Evolutionary conservation across 768 basidiomycete genomes (phyloP).

Genomic region (Lactarius deliciosus): DNA sequence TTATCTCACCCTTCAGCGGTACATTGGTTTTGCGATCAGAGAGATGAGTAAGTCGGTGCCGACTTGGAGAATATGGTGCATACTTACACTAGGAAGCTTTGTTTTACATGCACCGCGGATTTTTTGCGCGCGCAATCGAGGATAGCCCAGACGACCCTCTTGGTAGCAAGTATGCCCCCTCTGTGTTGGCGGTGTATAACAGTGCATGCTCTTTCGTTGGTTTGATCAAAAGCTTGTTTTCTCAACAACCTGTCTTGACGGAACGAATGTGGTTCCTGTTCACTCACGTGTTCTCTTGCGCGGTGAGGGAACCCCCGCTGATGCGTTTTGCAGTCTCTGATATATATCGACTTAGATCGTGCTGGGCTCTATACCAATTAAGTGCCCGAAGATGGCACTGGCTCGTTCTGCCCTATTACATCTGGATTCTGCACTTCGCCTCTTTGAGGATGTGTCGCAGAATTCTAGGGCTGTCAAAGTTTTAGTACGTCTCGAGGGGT

Average conservation of each 20-base stretch:
- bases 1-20: conserved; percentile 65
- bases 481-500: conserved; percentile 44
- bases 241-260: conserved; percentile 63
- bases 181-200: conserved; percentile 67
- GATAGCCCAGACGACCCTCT: conserved; percentile 63
- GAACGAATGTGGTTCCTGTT: conserved; percentile 74
- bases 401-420: conserved; percentile 67
- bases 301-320: conserved; percentile 43
- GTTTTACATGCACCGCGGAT: conserved; percentile 74
- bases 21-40: conserved; percentile 63
- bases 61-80: neutral
- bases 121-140: conserved; percentile 68
- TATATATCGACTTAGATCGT: conserved; percentile 49
- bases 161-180: conserved; percentile 66
- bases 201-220: conserved; percentile 70
- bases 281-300: conserved; percentile 70
- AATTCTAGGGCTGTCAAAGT: conserved; percentile 56
- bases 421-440: conserved; percentile 58
- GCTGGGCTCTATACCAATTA: conserved; percentile 65
- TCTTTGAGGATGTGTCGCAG: conserved; percentile 57
- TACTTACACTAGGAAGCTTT: conserved; percentile 42
- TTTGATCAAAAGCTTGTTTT: conserved; percentile 60
- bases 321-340: neutral
- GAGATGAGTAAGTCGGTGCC: conserved; percentile 55
- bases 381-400: conserved; percentile 58